Evolutionary conservation across 2,329 filamentous ascomycete genomes (phyloP), one percentile per base, ranked within the genome.

Genomic region (Aureobasidium sp.): DNA sequence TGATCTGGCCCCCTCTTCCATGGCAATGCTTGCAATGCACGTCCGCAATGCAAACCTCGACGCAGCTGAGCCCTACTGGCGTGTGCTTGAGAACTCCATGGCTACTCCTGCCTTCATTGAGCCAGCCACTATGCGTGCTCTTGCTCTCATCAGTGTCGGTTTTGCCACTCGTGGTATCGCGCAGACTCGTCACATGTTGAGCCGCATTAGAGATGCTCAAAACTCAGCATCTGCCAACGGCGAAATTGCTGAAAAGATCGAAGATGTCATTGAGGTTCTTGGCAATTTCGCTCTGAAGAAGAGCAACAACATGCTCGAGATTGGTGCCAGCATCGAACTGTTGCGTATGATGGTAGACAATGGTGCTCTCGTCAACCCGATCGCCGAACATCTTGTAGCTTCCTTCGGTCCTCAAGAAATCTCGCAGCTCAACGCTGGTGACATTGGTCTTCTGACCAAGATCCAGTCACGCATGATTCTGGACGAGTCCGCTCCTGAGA

Each of bases 61-160:
- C 27, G 83, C 85, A 61, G 92, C 92, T 56, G 84, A 88, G 66
- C 82, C 86, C 66, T 93, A 91, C 77, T 97, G 93, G 91, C 82
- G 85, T 59, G 80, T 89, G 62, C 79, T 97, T 45, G 78, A 80
- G 60, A 85, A 82, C 66, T 82, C 79, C 42, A 81, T 86, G 2
- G 82, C 85, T 63, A 80, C 84, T 69, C 78, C 81, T 57, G 81
- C 85, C 37, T 87, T 95, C 74, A 88, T 96, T 65, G 91, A 96
- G 77, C 89, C 91, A 27, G 88, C 91, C 14, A 85, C 90, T 62
- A 96, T 97, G 91, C 96, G 93, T 70, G 86, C 89, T 15, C 85
- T 96, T 62, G 90, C 91, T 52, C 81, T 97, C 74, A 88, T 97
- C 71, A 89, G 90, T 60, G 90, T 89, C 65, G 91, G 91, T 45